These are phyloP conservation scores for Marasmius tenuissimus DNA, from an alignment of 1,284 basidiomycete species.

Conservation along the genomic window DNA sequence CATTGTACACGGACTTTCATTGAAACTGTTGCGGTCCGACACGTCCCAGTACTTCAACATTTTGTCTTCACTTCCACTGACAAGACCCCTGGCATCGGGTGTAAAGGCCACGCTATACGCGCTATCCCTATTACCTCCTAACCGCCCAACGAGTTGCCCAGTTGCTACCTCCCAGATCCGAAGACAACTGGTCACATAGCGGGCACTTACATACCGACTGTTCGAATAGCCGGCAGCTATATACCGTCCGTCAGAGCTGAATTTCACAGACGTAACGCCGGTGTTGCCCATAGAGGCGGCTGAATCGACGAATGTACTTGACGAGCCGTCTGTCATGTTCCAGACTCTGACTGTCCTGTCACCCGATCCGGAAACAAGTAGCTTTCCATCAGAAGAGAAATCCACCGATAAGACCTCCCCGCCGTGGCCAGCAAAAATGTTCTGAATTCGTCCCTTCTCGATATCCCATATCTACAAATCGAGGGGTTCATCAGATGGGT, in stretches of 20 bases:
- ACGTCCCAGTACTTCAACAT: slow-evolving; percentile 90
- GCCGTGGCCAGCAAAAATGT: slow-evolving; percentile 81
- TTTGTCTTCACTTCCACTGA: slow-evolving; percentile 86
- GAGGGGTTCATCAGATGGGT: slow-evolving; percentile 1
- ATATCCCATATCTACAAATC: slow-evolving; percentile 82
- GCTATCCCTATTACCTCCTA: slow-evolving; percentile 82
- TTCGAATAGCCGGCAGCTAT: slow-evolving; percentile 86
- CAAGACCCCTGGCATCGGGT: slow-evolving; percentile 77
- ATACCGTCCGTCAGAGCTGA: slow-evolving; percentile 78
- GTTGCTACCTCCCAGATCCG: slow-evolving; percentile 85
- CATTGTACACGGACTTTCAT: slow-evolving; percentile 59
- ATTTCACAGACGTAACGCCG: slow-evolving; percentile 78
- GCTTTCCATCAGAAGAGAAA: slow-evolving; percentile 78
- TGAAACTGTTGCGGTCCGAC: slow-evolving; percentile 35
- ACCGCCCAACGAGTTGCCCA: slow-evolving; percentile 70
- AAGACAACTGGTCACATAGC: no score
- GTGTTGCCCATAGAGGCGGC: slow-evolving; percentile 62
- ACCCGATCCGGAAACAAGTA: slow-evolving; percentile 87
- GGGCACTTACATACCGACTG: no score
- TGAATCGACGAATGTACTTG: slow-evolving; percentile 57
- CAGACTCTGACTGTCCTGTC: slow-evolving; percentile 91
- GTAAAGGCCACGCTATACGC: slow-evolving; percentile 90
- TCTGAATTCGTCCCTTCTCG: slow-evolving; percentile 66
- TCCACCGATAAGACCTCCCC: slow-evolving; percentile 92
- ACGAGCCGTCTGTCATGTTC: slow-evolving; percentile 71